These are phyloP conservation scores for Tephrocybe sp. DNA, from an alignment of 768 basidiomycete genomes.

Conservation along the genomic window DNA sequence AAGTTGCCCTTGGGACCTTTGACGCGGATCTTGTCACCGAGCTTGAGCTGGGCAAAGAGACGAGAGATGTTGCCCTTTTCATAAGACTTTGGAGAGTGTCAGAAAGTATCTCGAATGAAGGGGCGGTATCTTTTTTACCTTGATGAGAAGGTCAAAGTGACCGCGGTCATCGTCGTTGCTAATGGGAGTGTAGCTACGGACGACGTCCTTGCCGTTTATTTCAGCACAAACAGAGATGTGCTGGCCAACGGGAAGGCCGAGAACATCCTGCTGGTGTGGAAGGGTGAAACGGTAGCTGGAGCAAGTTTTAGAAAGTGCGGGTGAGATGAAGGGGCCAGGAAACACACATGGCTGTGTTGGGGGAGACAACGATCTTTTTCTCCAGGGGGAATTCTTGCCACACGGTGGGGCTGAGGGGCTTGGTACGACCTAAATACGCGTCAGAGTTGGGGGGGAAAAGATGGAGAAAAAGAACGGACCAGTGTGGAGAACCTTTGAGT, in stretches of 20 bases:
- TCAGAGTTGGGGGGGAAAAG: slow-evolving; percentile 14
- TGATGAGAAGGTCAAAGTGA: slow-evolving; percentile 95
- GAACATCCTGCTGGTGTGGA: slow-evolving; percentile 68
- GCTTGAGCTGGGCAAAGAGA: slow-evolving; percentile 75
- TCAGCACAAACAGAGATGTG: slow-evolving; percentile 92
- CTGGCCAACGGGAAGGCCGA: slow-evolving; percentile 95
- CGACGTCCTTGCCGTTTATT: slow-evolving; percentile 87
- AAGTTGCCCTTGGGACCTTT: slow-evolving; percentile 98
- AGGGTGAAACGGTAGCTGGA: slow-evolving; percentile 89
- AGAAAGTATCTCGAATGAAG: background rate
- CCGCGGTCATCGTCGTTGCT: slow-evolving; percentile 92
- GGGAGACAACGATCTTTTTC: slow-evolving; percentile 83
- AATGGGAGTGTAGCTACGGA: slow-evolving; percentile 94
- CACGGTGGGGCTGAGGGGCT: slow-evolving; percentile 68
- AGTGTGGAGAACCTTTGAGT: slow-evolving; percentile 50
- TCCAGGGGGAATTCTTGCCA: slow-evolving; percentile 85
- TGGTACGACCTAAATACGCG: slow-evolving; percentile 46
- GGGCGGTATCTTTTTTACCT: slow-evolving; percentile 54
- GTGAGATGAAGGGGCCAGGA: background rate
- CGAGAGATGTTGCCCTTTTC: slow-evolving; percentile 97
- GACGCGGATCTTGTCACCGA: slow-evolving; percentile 86
- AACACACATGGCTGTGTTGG: slow-evolving; percentile 91
- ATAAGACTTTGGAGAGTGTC: slow-evolving; percentile 65
- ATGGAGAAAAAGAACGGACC: slow-evolving; percentile 25
- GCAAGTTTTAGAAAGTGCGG: background rate